Evolutionary conservation across 2,329 filamentous ascomycete species (phyloP), one percentile per base, ranked within the genome.

Genomic region (Chalaropsis ovoidea): DNA sequence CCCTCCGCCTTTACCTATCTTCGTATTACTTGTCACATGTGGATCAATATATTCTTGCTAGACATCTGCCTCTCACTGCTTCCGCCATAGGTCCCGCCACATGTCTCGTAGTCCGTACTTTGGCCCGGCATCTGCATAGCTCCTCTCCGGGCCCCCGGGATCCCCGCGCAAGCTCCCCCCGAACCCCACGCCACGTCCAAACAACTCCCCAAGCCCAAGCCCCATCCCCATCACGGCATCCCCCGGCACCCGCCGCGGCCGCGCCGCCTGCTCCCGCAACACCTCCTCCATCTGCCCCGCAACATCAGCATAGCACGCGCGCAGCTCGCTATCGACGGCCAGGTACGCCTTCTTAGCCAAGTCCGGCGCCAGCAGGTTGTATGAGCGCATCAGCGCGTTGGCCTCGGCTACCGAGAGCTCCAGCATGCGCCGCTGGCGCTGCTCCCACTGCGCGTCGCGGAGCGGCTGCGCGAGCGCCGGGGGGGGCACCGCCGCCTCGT

Each of bases 321-420:
- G 81, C 17, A 97, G 80, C 75, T 99, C 94, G 61, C 93, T 84
- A 56, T 91, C 84, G 7, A 97, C 82, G 1, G 81, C 86, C 72
- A 90, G 91, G 74, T 97, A 97, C 0, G 93, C 90, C 74, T 96
- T 96, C 76, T 94, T 95, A 1, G 93, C 92, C 1, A 96, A 80
- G 65, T 90, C 87, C 0, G 94, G 94, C 0, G 94, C 93, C 85
- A 95, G 93, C 2, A 97, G 82, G 71, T 97, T 97, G 78, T 99
- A 99, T 15, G 89, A 89, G 31, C 94, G 84, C 7, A 90, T 87
- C 61, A 95, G 80, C 39, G 77, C 75, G 75, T 97, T 97, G 65
- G 97, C 83, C 66, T 89, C 85, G 60, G 82, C 81, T 69, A 99
- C 82, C 4, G 89, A 84, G 4, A 94, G 81, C 47, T 82, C 83